Conservation (phyloP, 768 basidiomycete genomes). For the Galerina marginata region DNA sequence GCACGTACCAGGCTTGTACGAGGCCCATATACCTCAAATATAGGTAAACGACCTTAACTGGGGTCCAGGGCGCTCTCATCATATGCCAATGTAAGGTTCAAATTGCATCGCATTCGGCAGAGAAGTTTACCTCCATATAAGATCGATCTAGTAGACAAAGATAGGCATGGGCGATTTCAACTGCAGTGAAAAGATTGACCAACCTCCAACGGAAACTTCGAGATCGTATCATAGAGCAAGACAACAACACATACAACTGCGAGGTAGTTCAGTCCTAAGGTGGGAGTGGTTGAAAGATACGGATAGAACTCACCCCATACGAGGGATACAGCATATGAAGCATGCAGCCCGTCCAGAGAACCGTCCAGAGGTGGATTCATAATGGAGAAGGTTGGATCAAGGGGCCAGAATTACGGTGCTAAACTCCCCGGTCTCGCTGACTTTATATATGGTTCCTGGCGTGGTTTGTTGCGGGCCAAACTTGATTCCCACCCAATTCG, state of each 20-base stretch:
- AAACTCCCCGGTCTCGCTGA: no score
- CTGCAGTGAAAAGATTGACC: neutral
- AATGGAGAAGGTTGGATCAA: no score
- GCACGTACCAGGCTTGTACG: neutral
- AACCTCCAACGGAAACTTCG: slow-evolving; percentile 2
- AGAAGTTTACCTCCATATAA: slow-evolving; percentile 3
- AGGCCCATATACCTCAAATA: slow-evolving; percentile 3
- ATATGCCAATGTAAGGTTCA: neutral
- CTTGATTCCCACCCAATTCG: no score
- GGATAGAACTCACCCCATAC: neutral
- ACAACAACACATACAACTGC: slow-evolving; percentile 1
- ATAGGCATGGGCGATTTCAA: neutral
- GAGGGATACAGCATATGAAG: neutral
- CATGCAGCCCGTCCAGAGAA: neutral
- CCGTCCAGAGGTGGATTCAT: neutral
- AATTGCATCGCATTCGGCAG: neutral
- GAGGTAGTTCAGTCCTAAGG: neutral
- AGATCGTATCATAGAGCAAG: slow-evolving; percentile 5
- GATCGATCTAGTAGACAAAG: neutral
- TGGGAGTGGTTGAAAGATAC: neutral
- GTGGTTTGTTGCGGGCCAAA: no score
- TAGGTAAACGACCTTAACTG: neutral
- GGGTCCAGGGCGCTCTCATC: neutral
- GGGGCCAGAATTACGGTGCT: no score
- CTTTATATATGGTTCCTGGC: no score